Evolutionary conservation across 1,284 basidiomycete genomes (phyloP), one percentile per base, ranked within the genome.

Genomic region (Tausonia pullulans): DNA sequence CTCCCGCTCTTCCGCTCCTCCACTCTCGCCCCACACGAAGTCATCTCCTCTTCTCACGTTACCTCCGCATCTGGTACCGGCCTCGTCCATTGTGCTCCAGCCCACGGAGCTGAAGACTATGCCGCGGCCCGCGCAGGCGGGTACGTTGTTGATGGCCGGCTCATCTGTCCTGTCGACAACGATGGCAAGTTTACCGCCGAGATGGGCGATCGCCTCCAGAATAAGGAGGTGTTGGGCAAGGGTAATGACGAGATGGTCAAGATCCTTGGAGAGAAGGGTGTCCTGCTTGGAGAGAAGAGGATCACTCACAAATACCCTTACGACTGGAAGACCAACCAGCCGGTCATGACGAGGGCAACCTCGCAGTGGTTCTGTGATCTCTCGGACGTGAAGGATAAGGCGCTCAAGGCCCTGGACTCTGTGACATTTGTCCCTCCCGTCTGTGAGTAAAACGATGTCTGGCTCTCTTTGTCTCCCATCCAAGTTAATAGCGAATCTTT

Each of bases 321-420:
- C 73, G 95, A 99, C 73, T 98, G 95, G 95, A 88, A 91, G 74
- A 95, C 95, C 1, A 86, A 94, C 70, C 80, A 90, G 72, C 95
- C 95, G 0, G 85, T 98, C 70, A 92, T 99, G 68, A 83, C 7
- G 69, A 91, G 92, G n/a, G 90, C 94, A 0, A 98, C 95, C 2
- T 91, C 90, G 0, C 95, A 98, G 71, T 99, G 95, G 95, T 99
- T 99, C 72, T 90, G 93, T 0, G 90, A 96, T 72, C 78, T 98
- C 39, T 87, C 89, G 59, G 78, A 80, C 46, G 87, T 98, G 75
- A 97, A 96, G 72, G 80, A 82, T 0, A 76, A 81, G 51, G 92
- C 95, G 0, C 72, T 93, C 41, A 71, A 78, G 14, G 87, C 91
- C 0, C 80, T 98, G 2, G 74, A 85, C 58, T 74, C 81, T 3